Evolutionary conservation across 2,329 filamentous ascomycete genomes (phyloP).

Genomic region (Xylariaceae sp.): DNA sequence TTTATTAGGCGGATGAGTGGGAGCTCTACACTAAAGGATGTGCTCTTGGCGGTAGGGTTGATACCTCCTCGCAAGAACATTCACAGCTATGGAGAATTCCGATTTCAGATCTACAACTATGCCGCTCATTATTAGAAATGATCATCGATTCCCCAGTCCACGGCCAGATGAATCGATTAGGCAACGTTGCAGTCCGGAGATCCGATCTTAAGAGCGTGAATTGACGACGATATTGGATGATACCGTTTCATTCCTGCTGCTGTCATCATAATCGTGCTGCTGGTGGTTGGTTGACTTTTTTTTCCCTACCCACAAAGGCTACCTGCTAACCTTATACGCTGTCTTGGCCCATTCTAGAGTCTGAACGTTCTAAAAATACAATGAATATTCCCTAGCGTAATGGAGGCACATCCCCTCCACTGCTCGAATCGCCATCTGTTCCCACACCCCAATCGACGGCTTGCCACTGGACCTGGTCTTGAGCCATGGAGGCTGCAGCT

Average conservation of each 20-base stretch:
- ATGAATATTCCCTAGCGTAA: background rate
- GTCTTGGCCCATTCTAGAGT: conserved; percentile 1
- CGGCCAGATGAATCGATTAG: background rate
- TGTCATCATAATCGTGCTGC: background rate
- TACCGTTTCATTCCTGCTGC: conserved; percentile 9
- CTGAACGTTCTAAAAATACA: conserved; percentile 6
- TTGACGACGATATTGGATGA: conserved; percentile 1
- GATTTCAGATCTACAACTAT: too few species aligned
- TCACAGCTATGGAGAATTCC: too few species aligned
- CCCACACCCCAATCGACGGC: conserved; percentile 31
- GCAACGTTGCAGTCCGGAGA: background rate
- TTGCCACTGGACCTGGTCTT: conserved; percentile 34
- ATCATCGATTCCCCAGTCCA: background rate
- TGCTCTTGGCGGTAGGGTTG: background rate
- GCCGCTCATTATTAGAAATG: background rate
- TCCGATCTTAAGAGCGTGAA: conserved; percentile 1
- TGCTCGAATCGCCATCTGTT: conserved; percentile 24
- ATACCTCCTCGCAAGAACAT: too few species aligned
- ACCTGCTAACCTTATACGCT: background rate
- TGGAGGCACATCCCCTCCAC: conserved; percentile 5
- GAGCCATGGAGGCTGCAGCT: conserved; percentile 22
- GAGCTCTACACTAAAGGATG: conserved; percentile 6
- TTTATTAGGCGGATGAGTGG: background rate
- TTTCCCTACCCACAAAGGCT: background rate
- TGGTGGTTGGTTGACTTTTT: background rate